Evolutionary conservation across 2,329 filamentous ascomycete species (phyloP).

Genomic region (Immersiporthe knoxdaviesiana): DNA sequence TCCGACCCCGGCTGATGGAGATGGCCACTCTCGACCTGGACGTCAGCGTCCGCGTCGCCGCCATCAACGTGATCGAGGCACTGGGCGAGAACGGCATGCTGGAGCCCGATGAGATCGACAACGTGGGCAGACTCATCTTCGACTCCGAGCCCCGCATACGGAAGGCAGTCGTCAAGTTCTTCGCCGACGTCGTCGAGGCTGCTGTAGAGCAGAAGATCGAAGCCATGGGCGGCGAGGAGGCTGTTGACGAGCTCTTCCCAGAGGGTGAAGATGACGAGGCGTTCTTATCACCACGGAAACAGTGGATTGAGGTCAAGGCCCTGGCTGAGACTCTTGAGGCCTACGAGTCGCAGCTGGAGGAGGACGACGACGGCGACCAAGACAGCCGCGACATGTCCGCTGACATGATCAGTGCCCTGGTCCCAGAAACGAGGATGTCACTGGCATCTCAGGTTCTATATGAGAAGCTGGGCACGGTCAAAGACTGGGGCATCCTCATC

Average conservation of each 20-base stretch:
- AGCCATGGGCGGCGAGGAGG: conserved; percentile 79
- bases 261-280: conserved; percentile 75
- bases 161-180: conserved; percentile 88
- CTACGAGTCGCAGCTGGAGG: conserved; percentile 74
- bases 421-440: conserved; percentile 79
- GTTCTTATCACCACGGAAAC: conserved; percentile 68
- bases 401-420: conserved; percentile 63
- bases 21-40: conserved; percentile 90
- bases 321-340: conserved; percentile 80
- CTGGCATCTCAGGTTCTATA: conserved; percentile 85
- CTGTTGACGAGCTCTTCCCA: conserved; percentile 73
- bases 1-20: conserved; percentile 84
- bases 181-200: conserved; percentile 84
- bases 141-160: conserved; percentile 83
- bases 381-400: conserved; percentile 51
- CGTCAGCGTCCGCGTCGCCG: conserved; percentile 74
- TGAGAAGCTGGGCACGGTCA: conserved; percentile 77
- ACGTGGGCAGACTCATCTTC: conserved; percentile 84
- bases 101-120: conserved; percentile 89
- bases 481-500: conserved; percentile 84
- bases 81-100: conserved; percentile 84
- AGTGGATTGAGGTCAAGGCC: conserved; percentile 92
- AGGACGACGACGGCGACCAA: conserved; percentile 55
- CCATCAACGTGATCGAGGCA: conserved; percentile 80
- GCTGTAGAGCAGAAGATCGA: conserved; percentile 79